Conservation (phyloP, 2,329 filamentous ascomycete genomes). For the Aspergillus ibericus region DNA sequence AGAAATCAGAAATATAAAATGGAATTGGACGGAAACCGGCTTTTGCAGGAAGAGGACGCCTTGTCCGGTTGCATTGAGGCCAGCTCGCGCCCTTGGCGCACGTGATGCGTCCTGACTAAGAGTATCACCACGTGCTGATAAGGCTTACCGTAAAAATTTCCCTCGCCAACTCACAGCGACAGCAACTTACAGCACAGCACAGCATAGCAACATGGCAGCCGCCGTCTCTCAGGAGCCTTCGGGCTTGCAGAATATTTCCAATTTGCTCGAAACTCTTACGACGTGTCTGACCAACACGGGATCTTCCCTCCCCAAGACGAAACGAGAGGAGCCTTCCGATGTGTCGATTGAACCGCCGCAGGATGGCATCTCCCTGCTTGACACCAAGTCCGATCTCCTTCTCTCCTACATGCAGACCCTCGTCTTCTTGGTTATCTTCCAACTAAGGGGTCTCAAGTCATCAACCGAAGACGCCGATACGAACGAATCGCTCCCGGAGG, state of each 20-base stretch:
- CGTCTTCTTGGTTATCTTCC: slow-evolving; percentile 80
- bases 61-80: slow-evolving; percentile 12
- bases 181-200: neutral
- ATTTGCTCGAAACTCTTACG: slow-evolving; percentile 36
- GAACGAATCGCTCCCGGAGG: slow-evolving; percentile 55
- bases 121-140: slow-evolving; percentile 27
- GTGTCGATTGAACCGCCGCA: slow-evolving; percentile 73
- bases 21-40: neutral
- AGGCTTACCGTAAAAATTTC: slow-evolving; percentile 22
- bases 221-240: slow-evolving; percentile 22
- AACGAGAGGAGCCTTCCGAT: slow-evolving; percentile 49
- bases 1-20: neutral
- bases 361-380: slow-evolving; percentile 89
- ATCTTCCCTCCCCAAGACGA: slow-evolving; percentile 36
- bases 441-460: slow-evolving; percentile 61
- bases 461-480: slow-evolving; percentile 29
- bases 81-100: slow-evolving; percentile 19
- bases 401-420: slow-evolving; percentile 95
- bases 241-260: slow-evolving; percentile 27
- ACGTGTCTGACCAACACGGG: slow-evolving; percentile 35
- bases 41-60: neutral
- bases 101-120: slow-evolving; percentile 15
- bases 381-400: slow-evolving; percentile 95
- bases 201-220: slow-evolving; percentile 25
- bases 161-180: neutral